These are phyloP conservation scores for Ceriops tagal DNA, from an alignment of 345 rosid genomes.

Conservation along the genomic window DNA sequence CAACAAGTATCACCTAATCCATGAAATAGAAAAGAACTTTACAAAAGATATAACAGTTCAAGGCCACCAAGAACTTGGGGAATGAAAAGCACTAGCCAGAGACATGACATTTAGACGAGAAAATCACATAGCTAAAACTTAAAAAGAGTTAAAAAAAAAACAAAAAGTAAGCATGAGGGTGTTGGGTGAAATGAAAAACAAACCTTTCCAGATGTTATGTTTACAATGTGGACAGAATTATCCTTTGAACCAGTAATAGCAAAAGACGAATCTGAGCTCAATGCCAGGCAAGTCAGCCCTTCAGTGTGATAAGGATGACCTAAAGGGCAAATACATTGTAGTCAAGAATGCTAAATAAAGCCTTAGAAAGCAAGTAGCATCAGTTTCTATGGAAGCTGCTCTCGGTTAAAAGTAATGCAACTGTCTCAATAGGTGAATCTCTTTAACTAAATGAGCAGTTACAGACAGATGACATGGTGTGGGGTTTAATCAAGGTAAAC, in stretches of 20 bases:
- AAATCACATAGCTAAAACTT: neutral
- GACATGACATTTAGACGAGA: neutral
- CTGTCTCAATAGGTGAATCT: neutral
- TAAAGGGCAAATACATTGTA: slow-evolving; percentile 21
- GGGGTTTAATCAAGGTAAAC: no score
- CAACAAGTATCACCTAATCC: no score
- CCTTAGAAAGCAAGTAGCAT: neutral
- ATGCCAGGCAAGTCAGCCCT: slow-evolving; percentile 71
- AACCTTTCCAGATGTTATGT: slow-evolving; percentile 79
- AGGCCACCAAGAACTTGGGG: neutral
- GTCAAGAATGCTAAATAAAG: slow-evolving; percentile 6
- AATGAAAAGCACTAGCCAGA: neutral
- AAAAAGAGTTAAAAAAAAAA: neutral
- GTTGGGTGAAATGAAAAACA: neutral
- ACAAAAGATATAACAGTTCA: neutral
- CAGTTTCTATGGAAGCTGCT: neutral
- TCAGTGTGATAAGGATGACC: slow-evolving; percentile 88
- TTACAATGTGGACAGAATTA: slow-evolving; percentile 71
- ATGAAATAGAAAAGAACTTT: no score
- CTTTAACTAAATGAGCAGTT: neutral
- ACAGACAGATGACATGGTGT: no score
- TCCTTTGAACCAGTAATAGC: slow-evolving; percentile 84
- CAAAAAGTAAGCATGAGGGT: neutral
- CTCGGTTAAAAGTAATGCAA: neutral
- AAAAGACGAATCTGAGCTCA: slow-evolving; percentile 72